These are phyloP conservation scores for Oxytropis ochrocephala DNA, from an alignment of 306 rosid genomes.

Conservation along the genomic window DNA sequence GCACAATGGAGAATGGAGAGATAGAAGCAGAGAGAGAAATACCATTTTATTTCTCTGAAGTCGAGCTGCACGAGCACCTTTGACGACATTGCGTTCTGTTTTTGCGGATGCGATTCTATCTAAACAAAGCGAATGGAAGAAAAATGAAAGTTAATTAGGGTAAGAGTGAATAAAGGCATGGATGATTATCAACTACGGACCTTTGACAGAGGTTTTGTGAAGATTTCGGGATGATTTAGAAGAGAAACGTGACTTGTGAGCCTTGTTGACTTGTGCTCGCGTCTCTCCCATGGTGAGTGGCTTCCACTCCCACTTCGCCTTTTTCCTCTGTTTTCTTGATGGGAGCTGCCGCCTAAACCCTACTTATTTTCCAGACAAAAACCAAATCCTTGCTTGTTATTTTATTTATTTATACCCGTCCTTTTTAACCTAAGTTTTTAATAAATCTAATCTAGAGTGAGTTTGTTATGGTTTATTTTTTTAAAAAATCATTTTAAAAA, in stretches of 20 bases:
- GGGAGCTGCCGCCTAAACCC: slow-evolving; percentile 5
- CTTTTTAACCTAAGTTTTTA: not conserved
- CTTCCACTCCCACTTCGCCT: no score
- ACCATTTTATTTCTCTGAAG: slow-evolving; percentile 83
- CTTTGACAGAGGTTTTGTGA: slow-evolving; percentile 58
- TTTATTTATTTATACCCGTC: not conserved
- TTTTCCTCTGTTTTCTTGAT: no score
- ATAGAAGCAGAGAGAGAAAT: not conserved
- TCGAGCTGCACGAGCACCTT: slow-evolving; percentile 76
- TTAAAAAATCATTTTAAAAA: no score
- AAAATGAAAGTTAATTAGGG: not conserved
- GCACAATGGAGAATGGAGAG: not conserved
- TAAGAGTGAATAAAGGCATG: not conserved
- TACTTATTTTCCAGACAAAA: not conserved
- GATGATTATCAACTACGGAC: not conserved
- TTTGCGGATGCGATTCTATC: slow-evolving; percentile 43
- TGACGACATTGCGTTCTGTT: slow-evolving; percentile 45
- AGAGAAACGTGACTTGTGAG: slow-evolving; percentile 74
- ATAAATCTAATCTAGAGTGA: no score
- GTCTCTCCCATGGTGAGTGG: slow-evolving; percentile 58
- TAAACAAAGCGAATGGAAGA: slow-evolving; percentile 24
- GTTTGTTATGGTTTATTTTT: no score
- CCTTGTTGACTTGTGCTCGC: slow-evolving; percentile 58
- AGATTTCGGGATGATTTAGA: slow-evolving; percentile 64
- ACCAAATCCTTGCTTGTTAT: not conserved